These are phyloP conservation scores for Pichia sporocuriosa DNA, from an alignment of 805 yeast species.

Conservation along the genomic window DNA sequence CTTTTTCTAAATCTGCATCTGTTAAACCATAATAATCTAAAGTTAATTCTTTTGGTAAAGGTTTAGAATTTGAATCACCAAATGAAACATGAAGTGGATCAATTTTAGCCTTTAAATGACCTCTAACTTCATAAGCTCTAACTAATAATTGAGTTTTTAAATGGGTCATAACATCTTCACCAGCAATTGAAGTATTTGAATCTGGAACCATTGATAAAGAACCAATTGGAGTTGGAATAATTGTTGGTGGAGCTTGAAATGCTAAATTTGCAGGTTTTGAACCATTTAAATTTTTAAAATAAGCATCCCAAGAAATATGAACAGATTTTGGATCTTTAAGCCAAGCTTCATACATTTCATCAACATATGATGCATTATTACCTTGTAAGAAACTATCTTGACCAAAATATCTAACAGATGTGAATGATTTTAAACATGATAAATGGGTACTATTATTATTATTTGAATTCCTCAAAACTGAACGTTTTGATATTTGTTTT, in stretches of 20 bases:
- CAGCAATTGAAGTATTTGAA: constrained; percentile 39
- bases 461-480: constrained; percentile 15
- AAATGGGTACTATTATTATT: too few species aligned
- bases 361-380: constrained; percentile 84
- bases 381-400: constrained; percentile 77
- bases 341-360: constrained; percentile 98
- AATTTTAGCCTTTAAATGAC: constrained; percentile 89
- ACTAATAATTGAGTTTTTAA: constrained; percentile 93
- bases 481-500: constrained; percentile 20
- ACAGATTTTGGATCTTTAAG: constrained; percentile 82
- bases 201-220: constrained; percentile 54
- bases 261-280: constrained; percentile 68
- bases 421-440: constrained; percentile 2
- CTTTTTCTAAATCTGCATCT: constrained; percentile 74
- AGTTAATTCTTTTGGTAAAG: constrained; percentile 78
- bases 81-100: constrained; percentile 93
- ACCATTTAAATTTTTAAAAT: constrained; percentile 80
- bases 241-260: constrained; percentile 85
- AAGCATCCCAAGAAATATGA: constrained; percentile 95
- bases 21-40: constrained; percentile 89
- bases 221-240: constrained; percentile 79
- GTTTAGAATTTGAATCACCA: constrained; percentile 52
- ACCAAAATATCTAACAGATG: constrained; percentile 29
- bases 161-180: constrained; percentile 72
- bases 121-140: constrained; percentile 98